These are phyloP conservation scores for Rhizopus microsporus DNA, from an alignment of 371 early-diverging fungal genomes.

Conservation along the genomic window DNA sequence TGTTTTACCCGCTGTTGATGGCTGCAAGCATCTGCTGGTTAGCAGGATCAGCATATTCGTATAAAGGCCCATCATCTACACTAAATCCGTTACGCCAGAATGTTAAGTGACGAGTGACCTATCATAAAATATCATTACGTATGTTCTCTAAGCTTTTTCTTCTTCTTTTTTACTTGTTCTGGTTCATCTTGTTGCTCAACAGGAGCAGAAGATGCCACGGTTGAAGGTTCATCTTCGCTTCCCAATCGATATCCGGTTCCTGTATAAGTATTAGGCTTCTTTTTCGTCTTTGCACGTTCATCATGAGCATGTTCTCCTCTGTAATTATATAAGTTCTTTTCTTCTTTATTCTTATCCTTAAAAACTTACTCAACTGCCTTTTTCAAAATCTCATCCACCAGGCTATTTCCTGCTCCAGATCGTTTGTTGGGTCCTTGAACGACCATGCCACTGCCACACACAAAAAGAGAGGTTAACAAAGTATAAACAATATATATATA, in stretches of 20 bases:
- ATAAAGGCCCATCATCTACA: constrained; percentile 91
- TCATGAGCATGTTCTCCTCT: constrained; percentile 60
- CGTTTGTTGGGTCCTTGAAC: constrained; percentile 72
- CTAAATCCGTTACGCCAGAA: constrained; percentile 97
- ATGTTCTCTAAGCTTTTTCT: not conserved
- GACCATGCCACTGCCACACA: constrained; percentile 58
- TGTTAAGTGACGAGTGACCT: constrained; percentile 77
- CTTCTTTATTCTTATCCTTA: not conserved
- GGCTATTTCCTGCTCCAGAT: constrained; percentile 41
- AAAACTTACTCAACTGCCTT: constrained; percentile 75
- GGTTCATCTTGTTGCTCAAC: constrained; percentile 21
- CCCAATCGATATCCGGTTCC: constrained; percentile 72
- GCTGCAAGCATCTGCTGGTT: constrained; percentile 81
- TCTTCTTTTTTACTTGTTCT: constrained; percentile 34
- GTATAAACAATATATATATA: not conserved
- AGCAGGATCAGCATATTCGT: constrained; percentile 82
- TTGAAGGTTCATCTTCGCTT: constrained; percentile 67
- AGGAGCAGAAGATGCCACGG: constrained; percentile 19
- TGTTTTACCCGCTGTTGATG: constrained; percentile 81
- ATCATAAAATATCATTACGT: not conserved
- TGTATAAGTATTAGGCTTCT: constrained; percentile 55
- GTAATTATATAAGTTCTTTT: not conserved
- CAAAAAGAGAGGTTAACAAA: not conserved
- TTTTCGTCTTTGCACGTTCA: constrained; percentile 26
- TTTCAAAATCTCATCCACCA: constrained; percentile 78